Evolutionary conservation across 306 rosid genomes (phyloP).

Genomic region (Glycyrrhiza uralensis): DNA sequence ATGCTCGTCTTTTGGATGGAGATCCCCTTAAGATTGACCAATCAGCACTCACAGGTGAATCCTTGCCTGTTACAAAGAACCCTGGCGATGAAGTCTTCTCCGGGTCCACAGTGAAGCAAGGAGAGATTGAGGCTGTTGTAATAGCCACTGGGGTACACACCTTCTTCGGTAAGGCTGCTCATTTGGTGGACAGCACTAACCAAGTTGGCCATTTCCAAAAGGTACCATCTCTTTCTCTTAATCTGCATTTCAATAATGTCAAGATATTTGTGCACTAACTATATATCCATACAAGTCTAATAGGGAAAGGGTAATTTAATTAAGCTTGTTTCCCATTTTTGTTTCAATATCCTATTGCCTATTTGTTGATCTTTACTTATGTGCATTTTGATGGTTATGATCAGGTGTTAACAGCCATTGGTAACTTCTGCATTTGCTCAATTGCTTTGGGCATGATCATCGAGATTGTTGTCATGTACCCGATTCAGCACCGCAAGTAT

Average conservation of each 20-base stretch:
- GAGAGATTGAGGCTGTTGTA: slow-evolving; percentile 87
- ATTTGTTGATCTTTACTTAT: not conserved
- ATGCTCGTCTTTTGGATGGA: slow-evolving; percentile 85
- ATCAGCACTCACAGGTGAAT: slow-evolving; percentile 88
- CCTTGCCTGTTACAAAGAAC: slow-evolving; percentile 56
- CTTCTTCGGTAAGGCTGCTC: slow-evolving; percentile 98
- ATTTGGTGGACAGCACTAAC: slow-evolving; percentile 78
- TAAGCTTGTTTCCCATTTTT: not conserved
- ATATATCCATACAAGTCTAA: too few species aligned
- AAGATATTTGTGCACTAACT: not conserved
- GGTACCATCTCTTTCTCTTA: slow-evolving; percentile 35
- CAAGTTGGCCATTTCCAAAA: slow-evolving; percentile 83
- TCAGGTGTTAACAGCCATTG: slow-evolving; percentile 85
- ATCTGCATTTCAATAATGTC: not conserved
- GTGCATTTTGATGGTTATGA: slow-evolving; percentile 11
- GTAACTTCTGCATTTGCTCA: slow-evolving; percentile 92
- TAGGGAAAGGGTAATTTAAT: too few species aligned
- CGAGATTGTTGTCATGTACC: slow-evolving; percentile 81
- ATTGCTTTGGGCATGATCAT: slow-evolving; percentile 70
- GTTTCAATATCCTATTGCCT: too few species aligned
- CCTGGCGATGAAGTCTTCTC: slow-evolving; percentile 81
- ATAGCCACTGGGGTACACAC: slow-evolving; percentile 95
- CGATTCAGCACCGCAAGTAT: slow-evolving; percentile 67
- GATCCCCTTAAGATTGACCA: slow-evolving; percentile 84
- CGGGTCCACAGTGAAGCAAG: slow-evolving; percentile 91